A percentile compares a stretch with the other conserved stretches of the same genome.
Evolutionary conservation across 108 stramenopile genomes (phyloP).

Genomic region (Aureococcus anophagefferens): DNA sequence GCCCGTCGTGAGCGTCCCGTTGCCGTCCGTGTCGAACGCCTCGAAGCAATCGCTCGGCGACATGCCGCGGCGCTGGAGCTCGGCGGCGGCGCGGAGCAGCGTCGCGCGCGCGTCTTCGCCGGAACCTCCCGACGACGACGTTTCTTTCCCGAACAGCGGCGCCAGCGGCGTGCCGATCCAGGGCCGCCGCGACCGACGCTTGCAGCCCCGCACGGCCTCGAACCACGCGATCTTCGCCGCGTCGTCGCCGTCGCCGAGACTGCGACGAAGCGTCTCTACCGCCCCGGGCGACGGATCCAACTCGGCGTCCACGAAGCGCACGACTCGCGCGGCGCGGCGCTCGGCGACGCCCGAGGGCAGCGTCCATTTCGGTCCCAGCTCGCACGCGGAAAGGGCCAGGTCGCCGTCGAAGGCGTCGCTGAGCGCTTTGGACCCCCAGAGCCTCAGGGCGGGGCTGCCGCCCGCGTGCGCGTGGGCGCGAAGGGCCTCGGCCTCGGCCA

Average conservation of each 20-base stretch:
- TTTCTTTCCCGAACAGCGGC: constrained; percentile 16
- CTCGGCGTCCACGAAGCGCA: constrained; percentile 39
- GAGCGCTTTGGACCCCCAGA: neutral
- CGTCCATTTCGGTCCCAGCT: constrained; percentile 16
- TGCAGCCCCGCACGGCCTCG: constrained; percentile 38
- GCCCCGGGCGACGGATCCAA: constrained; percentile 23
- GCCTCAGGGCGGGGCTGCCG: neutral
- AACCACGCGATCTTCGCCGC: constrained; percentile 19
- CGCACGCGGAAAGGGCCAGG: neutral
- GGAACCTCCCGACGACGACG: neutral
- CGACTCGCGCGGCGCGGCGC: constrained; percentile 18
- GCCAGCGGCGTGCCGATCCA: constrained; percentile 28
- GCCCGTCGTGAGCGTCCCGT: constrained; percentile 34
- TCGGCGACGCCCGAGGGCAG: neutral
- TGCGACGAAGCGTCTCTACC: constrained; percentile 32
- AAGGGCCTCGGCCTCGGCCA: neutral
- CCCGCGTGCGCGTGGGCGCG: neutral
- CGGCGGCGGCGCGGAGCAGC: constrained; percentile 10
- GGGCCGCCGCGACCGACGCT: constrained; percentile 31
- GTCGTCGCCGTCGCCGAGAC: constrained; percentile 12
- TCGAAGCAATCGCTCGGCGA: constrained; percentile 34
- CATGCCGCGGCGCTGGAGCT: constrained; percentile 33
- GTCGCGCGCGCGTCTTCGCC: constrained; percentile 21
- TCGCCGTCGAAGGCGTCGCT: neutral
- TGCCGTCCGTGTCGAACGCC: constrained; percentile 41